Evolutionary conservation across 75 land plant species (phyloP).

Genomic region (Isoetes taiwanensis): DNA sequence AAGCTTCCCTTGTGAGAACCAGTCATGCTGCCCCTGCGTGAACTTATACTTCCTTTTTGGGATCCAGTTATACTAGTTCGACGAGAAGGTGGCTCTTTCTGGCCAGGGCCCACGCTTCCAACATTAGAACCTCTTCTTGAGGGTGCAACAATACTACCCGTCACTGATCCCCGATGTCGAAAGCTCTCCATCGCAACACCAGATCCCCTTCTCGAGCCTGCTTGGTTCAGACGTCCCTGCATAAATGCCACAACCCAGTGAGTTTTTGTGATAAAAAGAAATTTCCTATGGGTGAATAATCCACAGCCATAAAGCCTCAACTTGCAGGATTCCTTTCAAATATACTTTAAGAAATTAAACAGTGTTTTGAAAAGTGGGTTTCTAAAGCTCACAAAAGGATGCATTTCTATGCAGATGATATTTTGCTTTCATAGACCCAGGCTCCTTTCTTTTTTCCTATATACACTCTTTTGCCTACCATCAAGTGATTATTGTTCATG

Average conservation of each 20-base stretch:
- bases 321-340: too few relatives aligned
- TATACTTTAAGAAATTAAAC: too few relatives aligned
- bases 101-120: conserved; percentile 6
- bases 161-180: not conserved
- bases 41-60: too few relatives aligned
- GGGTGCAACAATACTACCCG: conserved; percentile 14
- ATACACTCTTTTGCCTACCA: too few relatives aligned
- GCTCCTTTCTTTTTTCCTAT: too few relatives aligned
- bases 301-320: not conserved
- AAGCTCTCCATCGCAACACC: not conserved
- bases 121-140: conserved; percentile 22
- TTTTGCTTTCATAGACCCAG: too few relatives aligned
- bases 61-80: too few relatives aligned
- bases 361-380: too few relatives aligned
- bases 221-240: conserved; percentile 4
- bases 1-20: not conserved
- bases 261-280: not conserved
- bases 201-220: conserved; percentile 9
- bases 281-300: not conserved
- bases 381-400: too few relatives aligned
- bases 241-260: not conserved
- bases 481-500: too few relatives aligned
- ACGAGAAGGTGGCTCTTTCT: not conserved
- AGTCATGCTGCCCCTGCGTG: conserved; percentile 9
- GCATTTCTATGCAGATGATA: too few relatives aligned